Evolutionary conservation across 2,329 filamentous ascomycete species (phyloP).

Genomic region (Saccharata proteae): DNA sequence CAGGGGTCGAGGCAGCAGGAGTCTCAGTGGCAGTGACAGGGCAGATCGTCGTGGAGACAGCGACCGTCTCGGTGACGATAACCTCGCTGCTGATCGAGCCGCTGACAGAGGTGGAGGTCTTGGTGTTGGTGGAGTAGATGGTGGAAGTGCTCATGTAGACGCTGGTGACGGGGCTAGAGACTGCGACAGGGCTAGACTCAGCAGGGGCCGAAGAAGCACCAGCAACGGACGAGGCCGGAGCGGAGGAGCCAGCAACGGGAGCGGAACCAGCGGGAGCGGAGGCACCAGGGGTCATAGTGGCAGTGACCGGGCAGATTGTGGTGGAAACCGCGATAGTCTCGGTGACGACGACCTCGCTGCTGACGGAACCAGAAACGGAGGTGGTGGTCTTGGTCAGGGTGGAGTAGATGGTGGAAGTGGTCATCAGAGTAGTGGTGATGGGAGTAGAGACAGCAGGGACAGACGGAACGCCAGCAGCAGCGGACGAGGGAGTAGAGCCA

Average conservation of each 20-base stretch:
- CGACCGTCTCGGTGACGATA: background rate
- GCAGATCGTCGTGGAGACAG: conserved; percentile 15
- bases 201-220: conserved; percentile 4
- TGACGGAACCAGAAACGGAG: background rate
- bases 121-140: background rate
- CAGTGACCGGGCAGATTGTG: conserved; percentile 10
- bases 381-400: background rate
- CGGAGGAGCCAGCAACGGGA: too few species aligned
- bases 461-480: conserved; percentile 9
- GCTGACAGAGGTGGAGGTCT: background rate
- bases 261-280: conserved; percentile 9
- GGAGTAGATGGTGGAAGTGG: conserved; percentile 1
- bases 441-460: conserved; percentile 9
- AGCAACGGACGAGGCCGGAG: conserved; percentile 8
- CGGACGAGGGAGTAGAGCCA: conserved; percentile 10
- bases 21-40: conserved; percentile 8
- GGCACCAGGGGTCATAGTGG: conserved; percentile 2
- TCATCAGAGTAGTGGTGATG: too few species aligned
- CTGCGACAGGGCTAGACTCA: background rate
- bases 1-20: too few species aligned
- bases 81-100: background rate
- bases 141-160: background rate
- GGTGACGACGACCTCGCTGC: conserved; percentile 3
- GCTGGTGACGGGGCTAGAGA: background rate
- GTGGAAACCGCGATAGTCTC: conserved; percentile 15